Evolutionary conservation across 331 rosid species (phyloP).

Genomic region (Malus hybrid): DNA sequence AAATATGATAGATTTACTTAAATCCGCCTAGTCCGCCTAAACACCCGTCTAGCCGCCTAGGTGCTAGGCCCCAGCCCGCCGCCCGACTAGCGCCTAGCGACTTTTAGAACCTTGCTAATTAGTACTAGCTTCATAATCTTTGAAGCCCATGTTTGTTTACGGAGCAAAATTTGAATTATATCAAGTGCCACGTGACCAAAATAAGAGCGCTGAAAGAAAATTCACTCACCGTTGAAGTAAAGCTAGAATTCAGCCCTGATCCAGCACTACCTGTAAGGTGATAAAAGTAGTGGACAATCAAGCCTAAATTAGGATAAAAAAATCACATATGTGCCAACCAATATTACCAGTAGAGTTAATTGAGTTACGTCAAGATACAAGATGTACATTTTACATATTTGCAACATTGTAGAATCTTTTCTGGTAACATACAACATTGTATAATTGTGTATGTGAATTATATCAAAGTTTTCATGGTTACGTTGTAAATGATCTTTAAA

Average conservation of each 20-base stretch:
- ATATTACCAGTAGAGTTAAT: background rate
- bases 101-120: too few species aligned
- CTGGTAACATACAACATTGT: background rate
- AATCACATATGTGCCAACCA: background rate
- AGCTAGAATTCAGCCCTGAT: slow-evolving; percentile 81
- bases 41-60: too few species aligned
- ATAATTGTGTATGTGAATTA: background rate
- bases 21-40: too few species aligned
- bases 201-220: slow-evolving; percentile 1
- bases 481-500: background rate
- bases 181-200: background rate
- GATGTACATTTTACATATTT: background rate
- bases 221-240: slow-evolving; percentile 58
- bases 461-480: background rate
- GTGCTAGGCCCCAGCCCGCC: too few species aligned
- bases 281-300: background rate
- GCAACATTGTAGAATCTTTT: background rate
- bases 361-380: background rate
- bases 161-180: background rate
- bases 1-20: too few species aligned
- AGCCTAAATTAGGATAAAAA: background rate
- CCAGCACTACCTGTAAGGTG: slow-evolving; percentile 55
- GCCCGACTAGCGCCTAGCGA: too few species aligned
- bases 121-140: background rate
- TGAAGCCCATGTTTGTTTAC: background rate